Base-by-base conservation (phyloP, 1,284 basidiomycete species). In the Boletus putidus region DNA sequence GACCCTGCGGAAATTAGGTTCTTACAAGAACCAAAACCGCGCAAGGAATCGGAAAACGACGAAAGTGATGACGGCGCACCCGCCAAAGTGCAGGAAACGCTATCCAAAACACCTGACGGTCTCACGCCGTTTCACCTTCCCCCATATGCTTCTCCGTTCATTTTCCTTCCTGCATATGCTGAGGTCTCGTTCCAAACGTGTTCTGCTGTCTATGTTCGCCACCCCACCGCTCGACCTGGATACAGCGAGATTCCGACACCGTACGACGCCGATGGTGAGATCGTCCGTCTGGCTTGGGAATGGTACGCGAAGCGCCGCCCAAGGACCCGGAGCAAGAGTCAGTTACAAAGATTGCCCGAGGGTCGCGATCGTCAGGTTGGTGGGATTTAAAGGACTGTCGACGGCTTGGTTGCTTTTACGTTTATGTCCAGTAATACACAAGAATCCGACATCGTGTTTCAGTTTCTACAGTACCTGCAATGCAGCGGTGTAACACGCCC, bases 131-230 rank as follows among this genome's bases (percentile, higher is more conserved):
- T 98, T 82, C 78, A 84, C 67, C 87, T 98, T 15, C 97, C 97
- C 0, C 79, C 84, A 36, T 98, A 88, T 69, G 92, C 95, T 12
- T 85, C 93, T 0, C 94, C 97, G 0, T 93, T 91, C 81, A 81
- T 99, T 51, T 99, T 98, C 80, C 84, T 99, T 64, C 97, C 97
- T 1, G 90, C 96, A 1, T 98, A 98, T 76, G 86, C 98, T 57
- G 94, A 98, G 70, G 86, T 91, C 4, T 93, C 88, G 54, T 99
- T 92, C 81, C 75, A 84, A 50, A 95, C 95, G 14, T 99, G 97
- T 76, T 95, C 96, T 8, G 89, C 89, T 21, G 82, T 99, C 59
- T 98, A 98, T 73, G 85, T 98, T 36, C 92, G 96, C 48, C 94
- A 98, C 72, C 97, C 97, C 3, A 98, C 95, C 1, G 94, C 96